Evolutionary conservation across 2,329 filamentous ascomycete species (phyloP), one percentile per base, ranked within the genome.

Genomic region (Scolecobasidium constrictum): DNA sequence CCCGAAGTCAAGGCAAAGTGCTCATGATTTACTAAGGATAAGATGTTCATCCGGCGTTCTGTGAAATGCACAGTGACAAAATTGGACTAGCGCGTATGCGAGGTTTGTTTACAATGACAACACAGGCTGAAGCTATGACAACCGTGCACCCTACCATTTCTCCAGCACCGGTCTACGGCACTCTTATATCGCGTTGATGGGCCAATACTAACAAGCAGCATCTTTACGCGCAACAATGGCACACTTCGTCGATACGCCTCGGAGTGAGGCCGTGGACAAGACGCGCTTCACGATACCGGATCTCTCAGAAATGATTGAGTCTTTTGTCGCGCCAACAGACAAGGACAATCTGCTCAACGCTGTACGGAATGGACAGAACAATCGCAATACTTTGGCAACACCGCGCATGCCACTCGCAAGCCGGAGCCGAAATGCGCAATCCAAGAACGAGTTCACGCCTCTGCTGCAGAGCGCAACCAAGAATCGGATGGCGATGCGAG

Each of bases 361-460:
- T 71, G 62, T 52, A 72, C 41, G 40, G 9, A 36, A 35, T 51
- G 53, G 16, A 51, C 53, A 35, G 21, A 44, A 23, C 35, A 47
- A 26, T 17, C 42, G 61, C 37, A 64, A 72, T 52, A 80, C 64
- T 56, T 64, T 86, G 49, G 73, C 76, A 54, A 94, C 90, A 41
- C 90, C 90, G 22, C 79, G 84, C 49, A 76, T 79, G 15, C 78
- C 82, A 16, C 72, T 94, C 34, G 74, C 75, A 47, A 77, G 84
- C 7, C 43, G 31, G 60, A 74, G 78, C 51, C 77, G 77, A 53
- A 92, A 69, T 46, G 58, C 56, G 22, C 69, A 19, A 9, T 15
- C 66, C 13, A 72, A 68, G 49, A 81, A 79, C 52, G 93, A 98
- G 55, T 98, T 98, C 60, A 98, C 92, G 1, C 92, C 93, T 0